These are phyloP conservation scores for Claviceps sp. DNA, from an alignment of 2,329 filamentous ascomycete species.

Conservation along the genomic window DNA sequence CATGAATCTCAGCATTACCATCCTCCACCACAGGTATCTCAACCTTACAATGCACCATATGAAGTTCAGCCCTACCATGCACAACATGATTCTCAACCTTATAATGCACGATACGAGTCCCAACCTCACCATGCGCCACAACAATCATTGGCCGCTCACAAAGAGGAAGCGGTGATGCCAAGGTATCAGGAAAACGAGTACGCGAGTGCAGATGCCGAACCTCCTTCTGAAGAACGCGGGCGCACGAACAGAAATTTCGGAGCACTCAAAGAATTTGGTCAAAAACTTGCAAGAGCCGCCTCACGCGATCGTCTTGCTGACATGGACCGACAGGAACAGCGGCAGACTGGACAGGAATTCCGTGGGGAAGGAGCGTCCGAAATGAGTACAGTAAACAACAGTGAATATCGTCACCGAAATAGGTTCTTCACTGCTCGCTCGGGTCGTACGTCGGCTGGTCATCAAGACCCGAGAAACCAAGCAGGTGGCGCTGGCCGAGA, in stretches of 20 bases:
- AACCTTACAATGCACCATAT: too few relatives aligned
- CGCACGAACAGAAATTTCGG: slow-evolving; percentile 25
- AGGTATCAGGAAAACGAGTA: slow-evolving; percentile 27
- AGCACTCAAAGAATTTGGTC: slow-evolving; percentile 39
- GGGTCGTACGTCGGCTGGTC: slow-evolving; percentile 12
- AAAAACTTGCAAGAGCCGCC: slow-evolving; percentile 24
- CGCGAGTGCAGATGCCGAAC: slow-evolving; percentile 22
- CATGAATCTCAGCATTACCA: too few relatives aligned
- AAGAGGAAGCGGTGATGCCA: slow-evolving; percentile 20
- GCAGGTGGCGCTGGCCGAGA: not conserved
- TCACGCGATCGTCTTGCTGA: slow-evolving; percentile 19
- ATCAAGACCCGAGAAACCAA: slow-evolving; percentile 6
- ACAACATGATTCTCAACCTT: too few relatives aligned
- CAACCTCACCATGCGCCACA: slow-evolving; percentile 6
- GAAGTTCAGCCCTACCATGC: too few relatives aligned
- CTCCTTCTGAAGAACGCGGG: slow-evolving; percentile 22
- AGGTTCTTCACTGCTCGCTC: slow-evolving; percentile 23
- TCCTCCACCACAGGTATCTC: too few relatives aligned
- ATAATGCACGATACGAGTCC: too few relatives aligned
- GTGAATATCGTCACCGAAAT: slow-evolving; percentile 25
- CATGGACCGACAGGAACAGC: slow-evolving; percentile 9
- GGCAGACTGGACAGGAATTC: slow-evolving; percentile 7
- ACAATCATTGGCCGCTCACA: slow-evolving; percentile 7
- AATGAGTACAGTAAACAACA: slow-evolving; percentile 22
- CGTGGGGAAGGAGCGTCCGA: slow-evolving; percentile 29